Base-by-base conservation (phyloP, 352 stramenopile genomes). In the Elongisporangium anandrum region DNA sequence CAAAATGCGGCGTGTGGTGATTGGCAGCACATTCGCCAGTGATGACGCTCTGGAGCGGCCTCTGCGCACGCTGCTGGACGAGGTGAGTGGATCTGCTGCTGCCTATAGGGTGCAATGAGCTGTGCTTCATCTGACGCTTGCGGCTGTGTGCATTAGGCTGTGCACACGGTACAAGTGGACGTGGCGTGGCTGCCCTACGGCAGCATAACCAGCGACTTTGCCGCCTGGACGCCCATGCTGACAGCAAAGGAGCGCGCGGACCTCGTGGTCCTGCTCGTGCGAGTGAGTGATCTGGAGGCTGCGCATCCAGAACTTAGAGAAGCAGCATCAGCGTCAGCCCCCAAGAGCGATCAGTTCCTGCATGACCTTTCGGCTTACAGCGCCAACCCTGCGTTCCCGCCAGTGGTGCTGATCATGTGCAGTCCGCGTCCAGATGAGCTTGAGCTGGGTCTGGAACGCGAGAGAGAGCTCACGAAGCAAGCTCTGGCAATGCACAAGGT, bases 101-200 rank as follows among this genome's bases (percentile, higher is more conserved):
- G 9, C 15, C 7, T 21, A 16, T 24, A 26, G 22, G 8, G 21
- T 48, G 56, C 50, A 15, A 21, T 66, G 48, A 34, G 23, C 9
- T 54, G 23, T n/a, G 2, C 34, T 22, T 41, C 13, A 50, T 38
- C 34, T 54, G 22, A 38, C 26, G 34, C n/a, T 24, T 54, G 8
- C 56, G 45, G 20, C 17, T 65, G 47, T 38, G n/a, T 58, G 65
- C 45, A 41, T n/a, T 60, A 75, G 66, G 66, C 58, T n/a, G 56
- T 81, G 38, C 65, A 45, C 41, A 52, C 57, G 15, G 65, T 57
- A 29, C n/a, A 59, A 13, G 66, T 75, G 19, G 59, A 69, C 15
- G 51, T 87, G 45, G 65, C 87, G 34, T 90, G 81, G 81, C 61
- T 90, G 26, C 57, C 51, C 29, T 90, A 90, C 59, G 81, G 77